Evolutionary conservation across 2,329 filamentous ascomycete species (phyloP), one percentile per base, ranked within the genome.

Genomic region (Cadophora sp.): DNA sequence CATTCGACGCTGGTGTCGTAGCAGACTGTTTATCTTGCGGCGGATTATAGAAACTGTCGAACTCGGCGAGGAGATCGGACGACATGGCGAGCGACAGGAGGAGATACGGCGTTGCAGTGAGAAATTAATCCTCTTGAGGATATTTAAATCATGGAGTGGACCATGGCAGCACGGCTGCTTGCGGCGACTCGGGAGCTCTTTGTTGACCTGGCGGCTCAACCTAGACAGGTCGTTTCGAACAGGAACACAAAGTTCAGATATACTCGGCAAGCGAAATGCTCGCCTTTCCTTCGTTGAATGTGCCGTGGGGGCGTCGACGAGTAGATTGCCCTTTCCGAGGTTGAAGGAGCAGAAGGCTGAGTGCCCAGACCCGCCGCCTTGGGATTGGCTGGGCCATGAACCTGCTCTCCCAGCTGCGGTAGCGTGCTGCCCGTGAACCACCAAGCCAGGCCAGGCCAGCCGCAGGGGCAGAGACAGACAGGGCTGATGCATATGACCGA

Each of bases 61-160:
- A 89, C 71, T 87, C 85, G 64, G 87, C 87, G 74, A 90, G 87
- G 66, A 90, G 83, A 77, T 90, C 87, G 69, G 87, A 86, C 72
- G 88, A 90, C 87, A 90, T 90, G 24, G 39, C 68, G 65, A 39
- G 36, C 39, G 43, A 41, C 22, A 13, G 36, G 8, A 7, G 55
- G 30, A 8, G 39, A 43, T 20, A 36, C 16, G 50, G 51, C 61
- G 59, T 53, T 33, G 33, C 24, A 41, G 36, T 36, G 36, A 55
- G 24, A 43, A 53, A 9, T 62, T 11, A 45, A 24, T 43, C 36
- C 18, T 39, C 33, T 41, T 39, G 16, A 22, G 39, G 14, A 43
- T 62, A 18, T 33, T 53, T 41, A 55, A n/a, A 45, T 55, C 50
- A 55, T 55, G 22, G 60, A 27, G 60, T 45, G 36, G 33, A 63